Percentiles rank a stretch among this genome's conserved stretches.
phyloP scores from a whole-genome alignment of 306 rosid genomes.

The Quercus berberidifolia region DNA sequence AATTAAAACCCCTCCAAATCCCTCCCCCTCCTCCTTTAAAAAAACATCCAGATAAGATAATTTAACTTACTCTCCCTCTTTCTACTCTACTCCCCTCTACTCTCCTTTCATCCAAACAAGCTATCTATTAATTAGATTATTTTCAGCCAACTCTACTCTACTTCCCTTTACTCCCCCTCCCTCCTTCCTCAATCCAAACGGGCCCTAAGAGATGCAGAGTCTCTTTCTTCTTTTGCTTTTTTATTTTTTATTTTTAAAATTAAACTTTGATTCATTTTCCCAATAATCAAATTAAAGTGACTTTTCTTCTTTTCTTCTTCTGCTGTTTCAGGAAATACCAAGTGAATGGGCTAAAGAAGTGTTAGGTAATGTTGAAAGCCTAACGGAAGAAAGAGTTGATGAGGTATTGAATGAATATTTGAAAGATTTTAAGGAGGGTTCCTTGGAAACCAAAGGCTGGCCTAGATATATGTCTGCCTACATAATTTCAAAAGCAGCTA shows the following conservation, averaged over 20 bases:
- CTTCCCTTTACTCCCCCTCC: too few relatives aligned
- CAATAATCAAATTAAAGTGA: not conserved
- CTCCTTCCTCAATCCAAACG: too few relatives aligned
- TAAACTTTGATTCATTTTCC: not conserved
- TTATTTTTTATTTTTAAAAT: not conserved
- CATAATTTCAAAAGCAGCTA: not conserved
- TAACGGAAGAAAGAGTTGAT: slow-evolving; percentile 12
- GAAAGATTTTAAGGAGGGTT: slow-evolving; percentile 5
- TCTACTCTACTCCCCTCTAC: too few relatives aligned
- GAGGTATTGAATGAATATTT: slow-evolving; percentile 2
- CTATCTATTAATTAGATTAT: too few relatives aligned
- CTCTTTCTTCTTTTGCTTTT: not conserved
- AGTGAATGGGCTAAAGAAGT: slow-evolving; percentile 5
- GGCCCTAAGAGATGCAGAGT: not conserved
- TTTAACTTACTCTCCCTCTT: too few relatives aligned
- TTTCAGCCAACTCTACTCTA: too few relatives aligned
- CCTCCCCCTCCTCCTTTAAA: too few relatives aligned
- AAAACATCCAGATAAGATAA: too few relatives aligned
- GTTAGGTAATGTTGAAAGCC: not conserved
- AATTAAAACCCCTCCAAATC: too few relatives aligned
- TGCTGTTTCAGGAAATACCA: not conserved
- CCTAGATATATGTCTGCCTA: not conserved
- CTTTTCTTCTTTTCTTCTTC: not conserved
- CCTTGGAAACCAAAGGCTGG: slow-evolving; percentile 3
- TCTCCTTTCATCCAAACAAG: too few relatives aligned